Evolutionary conservation across 257 asterid species (phyloP).

Genomic region (Solanum chiquidenum): DNA sequence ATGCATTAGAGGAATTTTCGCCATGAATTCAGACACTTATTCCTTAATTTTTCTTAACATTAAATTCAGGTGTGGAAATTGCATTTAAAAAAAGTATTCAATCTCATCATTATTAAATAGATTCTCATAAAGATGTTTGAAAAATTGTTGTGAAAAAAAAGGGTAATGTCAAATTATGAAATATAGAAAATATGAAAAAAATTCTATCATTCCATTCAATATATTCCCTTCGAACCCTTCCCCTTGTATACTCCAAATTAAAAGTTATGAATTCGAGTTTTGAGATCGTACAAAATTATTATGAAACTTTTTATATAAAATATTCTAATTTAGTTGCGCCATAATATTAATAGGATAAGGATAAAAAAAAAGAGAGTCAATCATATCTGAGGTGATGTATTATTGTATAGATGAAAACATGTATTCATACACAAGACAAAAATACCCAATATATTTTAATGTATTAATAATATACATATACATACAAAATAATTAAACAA

Average conservation of each 20-base stretch:
- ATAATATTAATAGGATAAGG: background rate
- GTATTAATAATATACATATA: background rate
- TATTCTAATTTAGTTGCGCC: no score
- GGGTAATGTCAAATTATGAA: background rate
- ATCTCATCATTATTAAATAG: background rate
- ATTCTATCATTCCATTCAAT: background rate
- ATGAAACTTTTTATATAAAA: no score
- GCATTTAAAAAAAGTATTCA: background rate
- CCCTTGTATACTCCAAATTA: no score
- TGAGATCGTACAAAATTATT: background rate
- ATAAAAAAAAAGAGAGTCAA: background rate
- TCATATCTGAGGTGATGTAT: background rate
- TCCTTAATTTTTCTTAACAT: background rate
- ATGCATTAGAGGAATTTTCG: background rate
- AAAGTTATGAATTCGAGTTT: no score
- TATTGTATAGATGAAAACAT: background rate
- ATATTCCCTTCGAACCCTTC: background rate
- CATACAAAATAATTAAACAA: background rate
- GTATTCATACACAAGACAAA: background rate
- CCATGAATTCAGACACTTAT: background rate
- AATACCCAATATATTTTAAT: background rate
- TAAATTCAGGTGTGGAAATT: background rate
- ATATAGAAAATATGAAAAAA: background rate
- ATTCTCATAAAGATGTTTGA: background rate
- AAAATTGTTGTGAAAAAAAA: no score